Conservation (phyloP, 352 stramenopile species). For the Globisporangium perplexum region DNA sequence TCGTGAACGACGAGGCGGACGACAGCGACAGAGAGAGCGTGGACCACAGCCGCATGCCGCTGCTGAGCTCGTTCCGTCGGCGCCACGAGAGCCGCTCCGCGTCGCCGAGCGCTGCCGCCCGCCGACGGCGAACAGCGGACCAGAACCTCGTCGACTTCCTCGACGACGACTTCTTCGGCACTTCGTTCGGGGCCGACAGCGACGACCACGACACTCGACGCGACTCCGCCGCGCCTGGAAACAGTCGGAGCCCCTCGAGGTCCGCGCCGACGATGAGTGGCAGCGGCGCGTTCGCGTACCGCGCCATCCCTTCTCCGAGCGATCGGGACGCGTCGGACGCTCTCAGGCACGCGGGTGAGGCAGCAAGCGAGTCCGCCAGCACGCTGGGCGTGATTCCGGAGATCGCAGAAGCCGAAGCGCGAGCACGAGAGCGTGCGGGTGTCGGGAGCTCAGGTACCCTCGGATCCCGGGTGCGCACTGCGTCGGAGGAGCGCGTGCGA, state of each 20-base stretch:
- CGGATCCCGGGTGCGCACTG: not conserved
- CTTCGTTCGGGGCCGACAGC: slow-evolving; percentile 30
- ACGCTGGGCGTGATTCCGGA: slow-evolving; percentile 56
- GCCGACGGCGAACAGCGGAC: slow-evolving; percentile 24
- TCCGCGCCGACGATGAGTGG: not conserved
- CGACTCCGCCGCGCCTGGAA: slow-evolving; percentile 9
- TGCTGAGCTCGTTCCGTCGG: slow-evolving; percentile 42
- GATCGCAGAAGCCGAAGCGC: slow-evolving; percentile 49
- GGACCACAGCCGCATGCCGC: slow-evolving; percentile 53
- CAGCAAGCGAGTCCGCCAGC: not conserved
- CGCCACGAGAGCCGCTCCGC: slow-evolving; percentile 14
- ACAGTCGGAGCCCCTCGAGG: slow-evolving; percentile 8
- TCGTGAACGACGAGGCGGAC: slow-evolving; percentile 26
- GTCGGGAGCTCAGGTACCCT: too few relatives aligned
- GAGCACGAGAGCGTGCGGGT: slow-evolving; percentile 15
- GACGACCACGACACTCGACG: slow-evolving; percentile 24
- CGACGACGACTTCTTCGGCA: slow-evolving; percentile 62
- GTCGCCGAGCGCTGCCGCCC: slow-evolving; percentile 13
- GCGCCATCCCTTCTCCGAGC: slow-evolving; percentile 13
- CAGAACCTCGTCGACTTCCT: slow-evolving; percentile 43
- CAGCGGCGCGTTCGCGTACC: slow-evolving; percentile 2
- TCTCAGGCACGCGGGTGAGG: not conserved
- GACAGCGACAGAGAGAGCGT: slow-evolving; percentile 23
- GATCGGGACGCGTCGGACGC: slow-evolving; percentile 6
- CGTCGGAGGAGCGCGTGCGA: slow-evolving; percentile 13